A percentile compares a stretch with the other conserved stretches of the same genome.
These are phyloP conservation scores for Pseudocercospora crystallina DNA, from an alignment of 2,329 filamentous ascomycete species.

Conservation along the genomic window DNA sequence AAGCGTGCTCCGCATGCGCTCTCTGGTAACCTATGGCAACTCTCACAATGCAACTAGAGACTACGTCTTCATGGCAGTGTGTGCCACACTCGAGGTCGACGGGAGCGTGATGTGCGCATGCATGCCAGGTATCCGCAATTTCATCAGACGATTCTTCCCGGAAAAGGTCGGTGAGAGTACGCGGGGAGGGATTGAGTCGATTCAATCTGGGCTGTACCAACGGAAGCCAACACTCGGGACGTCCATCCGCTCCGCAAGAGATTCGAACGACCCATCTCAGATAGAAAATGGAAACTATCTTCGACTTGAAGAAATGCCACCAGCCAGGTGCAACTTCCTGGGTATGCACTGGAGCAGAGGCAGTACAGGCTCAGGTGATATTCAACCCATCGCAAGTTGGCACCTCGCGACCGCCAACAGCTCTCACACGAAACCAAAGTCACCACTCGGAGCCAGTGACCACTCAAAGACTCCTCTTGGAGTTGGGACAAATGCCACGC, in stretches of 20 bases:
- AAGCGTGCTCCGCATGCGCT: background rate
- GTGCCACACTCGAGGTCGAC: conserved; percentile 5
- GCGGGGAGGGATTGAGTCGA: conserved; percentile 2
- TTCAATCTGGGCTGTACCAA: conserved; percentile 1
- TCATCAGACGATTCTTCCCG: conserved; percentile 1
- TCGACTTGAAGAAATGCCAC: background rate
- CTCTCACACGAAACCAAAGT: background rate
- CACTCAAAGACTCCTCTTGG: too few relatives aligned
- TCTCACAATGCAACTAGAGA: conserved; percentile 2
- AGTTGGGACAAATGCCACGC: background rate
- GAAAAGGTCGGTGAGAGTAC: conserved; percentile 4
- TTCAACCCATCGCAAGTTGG: conserved; percentile 1
- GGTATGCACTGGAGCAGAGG: conserved; percentile 4
- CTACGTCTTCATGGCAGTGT: conserved; percentile 4
- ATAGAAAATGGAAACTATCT: conserved; percentile 3
- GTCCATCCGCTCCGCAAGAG: background rate
- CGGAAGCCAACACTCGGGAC: background rate
- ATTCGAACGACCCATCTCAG: background rate
- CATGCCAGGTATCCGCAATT: conserved; percentile 8
- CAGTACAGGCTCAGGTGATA: conserved; percentile 1
- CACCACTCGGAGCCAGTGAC: too few relatives aligned
- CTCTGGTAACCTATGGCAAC: conserved; percentile 2
- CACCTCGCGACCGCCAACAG: background rate
- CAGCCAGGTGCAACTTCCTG: background rate
- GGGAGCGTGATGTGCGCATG: conserved; percentile 2